Conservation (phyloP, 192 early-diverging fungal genomes). For the Chytriomyces hyalinus region DNA sequence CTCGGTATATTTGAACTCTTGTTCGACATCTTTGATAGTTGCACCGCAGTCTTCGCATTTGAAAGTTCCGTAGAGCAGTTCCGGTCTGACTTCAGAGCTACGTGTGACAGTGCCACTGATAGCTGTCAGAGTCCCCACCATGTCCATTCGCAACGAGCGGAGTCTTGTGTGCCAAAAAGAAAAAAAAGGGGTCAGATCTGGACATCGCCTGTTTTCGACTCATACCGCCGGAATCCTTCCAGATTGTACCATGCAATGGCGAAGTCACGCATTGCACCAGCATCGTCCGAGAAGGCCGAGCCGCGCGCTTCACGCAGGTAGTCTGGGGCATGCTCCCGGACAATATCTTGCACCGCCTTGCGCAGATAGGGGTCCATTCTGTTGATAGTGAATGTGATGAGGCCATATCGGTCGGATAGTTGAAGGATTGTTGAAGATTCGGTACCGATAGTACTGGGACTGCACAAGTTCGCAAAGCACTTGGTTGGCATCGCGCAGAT, state of each 20-base stretch:
- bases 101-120: constrained; percentile 94
- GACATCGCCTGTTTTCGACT: no score
- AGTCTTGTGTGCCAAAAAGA: constrained; percentile 54
- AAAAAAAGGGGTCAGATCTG: no score
- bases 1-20: constrained; percentile 97
- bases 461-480: constrained; percentile 10
- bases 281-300: constrained; percentile 37
- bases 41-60: constrained; percentile 83
- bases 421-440: not conserved
- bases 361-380: constrained; percentile 85
- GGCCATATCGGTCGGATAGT: not conserved
- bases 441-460: constrained; percentile 14
- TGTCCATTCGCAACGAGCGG: constrained; percentile 82
- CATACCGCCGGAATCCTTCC: constrained; percentile 24
- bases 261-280: constrained; percentile 71
- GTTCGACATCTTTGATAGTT: constrained; percentile 83
- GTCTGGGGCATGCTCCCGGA: constrained; percentile 69
- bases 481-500: constrained; percentile 15
- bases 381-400: not conserved
- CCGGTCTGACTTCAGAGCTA: constrained; percentile 95
- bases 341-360: constrained; percentile 80
- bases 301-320: constrained; percentile 56
- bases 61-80: constrained; percentile 90
- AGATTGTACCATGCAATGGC: constrained; percentile 65
- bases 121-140: constrained; percentile 79